Evolutionary conservation across 345 rosid genomes (phyloP), one percentile per base, ranked within the genome.

Genomic region (Clarkia xantiana): DNA sequence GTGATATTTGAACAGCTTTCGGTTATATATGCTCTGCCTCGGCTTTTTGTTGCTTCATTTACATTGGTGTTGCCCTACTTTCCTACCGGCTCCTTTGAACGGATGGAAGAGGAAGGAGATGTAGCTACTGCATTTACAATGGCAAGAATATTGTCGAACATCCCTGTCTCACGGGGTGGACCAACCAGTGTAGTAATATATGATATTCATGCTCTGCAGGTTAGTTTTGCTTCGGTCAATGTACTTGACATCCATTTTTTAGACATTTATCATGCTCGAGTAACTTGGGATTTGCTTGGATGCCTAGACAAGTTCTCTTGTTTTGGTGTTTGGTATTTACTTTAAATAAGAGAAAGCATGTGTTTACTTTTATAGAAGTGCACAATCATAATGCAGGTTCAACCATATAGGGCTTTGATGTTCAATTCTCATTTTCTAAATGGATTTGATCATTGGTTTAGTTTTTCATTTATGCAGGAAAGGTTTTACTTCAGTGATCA

Each of bases 101-200:
- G 96, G 51, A 91, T 91, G 98, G 98, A 91, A 63, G 96, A 86
- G 56, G 98, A 91, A 71, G 98, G 98, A 44, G 96, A 91, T 63
- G 96, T 91, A 18, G 96, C 98, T 23, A 91, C 96, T 67, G 98
- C 96, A 3, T 86, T 91, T 65, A 84, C 98, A 61, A 78, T 91
- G 96, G 95, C 98, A 0, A 81, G 94, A 75, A 84, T 86, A 62
- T 67, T 91, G 44, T 91, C 98, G 2, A 86, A 91, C 49, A 86
- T 91, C 60, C 98, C 98, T 25, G 80, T 82, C 47, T 84, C 98
- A 54, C 76, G 98, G 62, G 98, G 98, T 55, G 98, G 96, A 52
- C 98, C 98, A 0, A 86, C 98, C 60, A 91, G 96, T 62, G 64
- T 91, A 46, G 85, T 91, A 61, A 80, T 84, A 72, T 91, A 91